These are phyloP conservation scores for Hypoxylon sp. DNA, from an alignment of 2,329 filamentous ascomycete genomes.

Conservation along the genomic window DNA sequence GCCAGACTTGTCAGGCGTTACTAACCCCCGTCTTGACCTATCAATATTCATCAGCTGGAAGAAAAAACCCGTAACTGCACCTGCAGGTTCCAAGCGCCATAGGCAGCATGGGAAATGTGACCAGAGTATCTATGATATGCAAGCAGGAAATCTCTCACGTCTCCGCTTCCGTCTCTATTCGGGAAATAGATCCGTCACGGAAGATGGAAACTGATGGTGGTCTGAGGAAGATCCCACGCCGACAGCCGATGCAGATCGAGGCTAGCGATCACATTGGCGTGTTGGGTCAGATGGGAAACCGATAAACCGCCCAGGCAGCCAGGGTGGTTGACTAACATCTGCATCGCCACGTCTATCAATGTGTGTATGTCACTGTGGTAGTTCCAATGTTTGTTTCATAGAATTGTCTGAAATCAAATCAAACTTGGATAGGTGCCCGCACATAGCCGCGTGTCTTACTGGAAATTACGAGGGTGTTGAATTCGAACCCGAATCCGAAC, in stretches of 20 bases:
- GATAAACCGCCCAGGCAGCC: slow-evolving; percentile 9
- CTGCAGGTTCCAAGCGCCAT: slow-evolving; percentile 30
- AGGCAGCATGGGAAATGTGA: slow-evolving; percentile 26
- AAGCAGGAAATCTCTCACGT: slow-evolving; percentile 25
- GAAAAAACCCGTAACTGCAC: slow-evolving; percentile 18
- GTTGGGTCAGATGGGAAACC: slow-evolving; percentile 26
- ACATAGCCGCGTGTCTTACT: not conserved
- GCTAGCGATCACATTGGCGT: slow-evolving; percentile 32
- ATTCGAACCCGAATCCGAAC: slow-evolving; percentile 6
- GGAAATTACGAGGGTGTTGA: slow-evolving; percentile 1
- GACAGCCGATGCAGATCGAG: slow-evolving; percentile 44
- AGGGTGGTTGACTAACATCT: slow-evolving; percentile 29
- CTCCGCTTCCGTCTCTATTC: slow-evolving; percentile 40
- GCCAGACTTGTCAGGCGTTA: slow-evolving; percentile 39
- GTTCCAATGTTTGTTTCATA: slow-evolving; percentile 1
- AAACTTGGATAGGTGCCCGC: slow-evolving; percentile 39
- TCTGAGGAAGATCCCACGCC: slow-evolving; percentile 38
- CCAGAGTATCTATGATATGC: slow-evolving; percentile 35
- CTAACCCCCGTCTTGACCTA: slow-evolving; percentile 35
- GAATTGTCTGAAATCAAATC: slow-evolving; percentile 7
- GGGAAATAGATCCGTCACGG: slow-evolving; percentile 41
- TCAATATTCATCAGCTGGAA: slow-evolving; percentile 23
- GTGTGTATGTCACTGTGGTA: slow-evolving; percentile 4
- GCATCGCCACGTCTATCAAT: slow-evolving; percentile 38
- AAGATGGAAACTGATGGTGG: slow-evolving; percentile 21